These are phyloP conservation scores for Exophiala spinifera DNA, from an alignment of 2,329 filamentous ascomycete genomes.

Conservation along the genomic window DNA sequence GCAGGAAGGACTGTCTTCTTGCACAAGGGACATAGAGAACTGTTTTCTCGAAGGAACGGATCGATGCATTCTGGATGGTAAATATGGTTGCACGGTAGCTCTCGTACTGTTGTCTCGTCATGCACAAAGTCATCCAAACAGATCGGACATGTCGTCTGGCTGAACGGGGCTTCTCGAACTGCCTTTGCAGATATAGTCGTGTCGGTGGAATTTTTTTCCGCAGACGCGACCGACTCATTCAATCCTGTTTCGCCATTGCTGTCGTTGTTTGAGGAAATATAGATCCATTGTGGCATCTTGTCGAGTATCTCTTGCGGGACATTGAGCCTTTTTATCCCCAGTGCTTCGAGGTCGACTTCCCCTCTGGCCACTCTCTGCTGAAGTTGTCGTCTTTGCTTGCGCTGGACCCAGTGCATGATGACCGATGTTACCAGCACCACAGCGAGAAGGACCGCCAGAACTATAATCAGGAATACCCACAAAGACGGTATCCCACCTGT, in stretches of 20 bases:
- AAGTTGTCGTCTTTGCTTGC: conserved; percentile 64
- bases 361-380: conserved; percentile 69
- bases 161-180: conserved; percentile 45
- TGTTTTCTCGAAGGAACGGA: conserved; percentile 71
- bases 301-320: conserved; percentile 71
- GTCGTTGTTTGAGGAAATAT: conserved; percentile 41
- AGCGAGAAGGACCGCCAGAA: conserved; percentile 67
- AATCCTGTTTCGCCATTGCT: background rate
- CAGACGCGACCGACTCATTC: conserved; percentile 2
- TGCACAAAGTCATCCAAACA: conserved; percentile 78
- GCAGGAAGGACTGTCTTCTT: conserved; percentile 75
- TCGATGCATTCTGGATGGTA: conserved; percentile 93
- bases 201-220: conserved; percentile 2
- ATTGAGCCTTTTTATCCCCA: conserved; percentile 78
- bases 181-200: conserved; percentile 1
- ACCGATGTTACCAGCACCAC: conserved; percentile 66
- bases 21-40: conserved; percentile 86
- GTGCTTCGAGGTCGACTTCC: conserved; percentile 78
- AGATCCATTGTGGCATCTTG: conserved; percentile 74
- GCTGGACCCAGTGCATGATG: conserved; percentile 74
- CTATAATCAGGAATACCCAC: conserved; percentile 72
- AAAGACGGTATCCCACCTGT: conserved; percentile 66
- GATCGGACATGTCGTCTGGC: conserved; percentile 83
- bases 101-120: conserved; percentile 69
- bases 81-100: conserved; percentile 86